Evolutionary conservation across 208 protist genomes (phyloP).

Genomic region (Acanthamoeba castellanii): DNA sequence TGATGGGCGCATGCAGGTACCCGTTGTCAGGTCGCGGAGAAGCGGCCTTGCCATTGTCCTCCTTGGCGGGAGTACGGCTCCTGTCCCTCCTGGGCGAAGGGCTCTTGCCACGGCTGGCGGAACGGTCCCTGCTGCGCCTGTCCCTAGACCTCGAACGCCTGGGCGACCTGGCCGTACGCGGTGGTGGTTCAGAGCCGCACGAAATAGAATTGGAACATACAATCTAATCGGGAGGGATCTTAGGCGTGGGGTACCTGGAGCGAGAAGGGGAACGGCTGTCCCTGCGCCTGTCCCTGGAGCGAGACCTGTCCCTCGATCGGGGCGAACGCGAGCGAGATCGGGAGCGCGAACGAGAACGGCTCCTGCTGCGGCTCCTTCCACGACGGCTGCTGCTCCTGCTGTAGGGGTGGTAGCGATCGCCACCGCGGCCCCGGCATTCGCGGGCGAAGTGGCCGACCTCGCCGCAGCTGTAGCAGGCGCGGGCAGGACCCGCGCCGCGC

Average conservation of each 20-base stretch:
- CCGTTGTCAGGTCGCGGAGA: not conserved
- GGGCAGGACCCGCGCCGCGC: not conserved
- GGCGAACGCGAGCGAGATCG: not conserved
- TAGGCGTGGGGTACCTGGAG: not conserved
- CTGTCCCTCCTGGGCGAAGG: conserved; percentile 23
- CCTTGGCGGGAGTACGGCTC: conserved; percentile 1
- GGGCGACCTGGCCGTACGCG: not conserved
- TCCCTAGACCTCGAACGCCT: not conserved
- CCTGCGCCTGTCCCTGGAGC: not conserved
- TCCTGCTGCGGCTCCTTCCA: not conserved
- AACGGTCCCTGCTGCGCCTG: not conserved
- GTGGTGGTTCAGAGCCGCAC: too few species aligned
- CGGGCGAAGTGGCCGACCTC: conserved; percentile 36
- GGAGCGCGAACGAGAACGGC: not conserved
- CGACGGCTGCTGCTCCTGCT: conserved; percentile 2
- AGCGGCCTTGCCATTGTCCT: not conserved
- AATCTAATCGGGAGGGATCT: too few species aligned
- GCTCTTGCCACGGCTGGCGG: not conserved
- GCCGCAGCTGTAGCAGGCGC: conserved; percentile 11
- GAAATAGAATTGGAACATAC: too few species aligned
- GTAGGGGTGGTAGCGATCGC: conserved; percentile 39
- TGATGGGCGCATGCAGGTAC: not conserved
- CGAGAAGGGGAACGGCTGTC: conserved; percentile 7
- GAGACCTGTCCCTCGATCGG: conserved; percentile 6
- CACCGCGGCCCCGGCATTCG: not conserved